Base-by-base conservation (phyloP, 768 basidiomycete genomes). In the Leccinum incarnatum region DNA sequence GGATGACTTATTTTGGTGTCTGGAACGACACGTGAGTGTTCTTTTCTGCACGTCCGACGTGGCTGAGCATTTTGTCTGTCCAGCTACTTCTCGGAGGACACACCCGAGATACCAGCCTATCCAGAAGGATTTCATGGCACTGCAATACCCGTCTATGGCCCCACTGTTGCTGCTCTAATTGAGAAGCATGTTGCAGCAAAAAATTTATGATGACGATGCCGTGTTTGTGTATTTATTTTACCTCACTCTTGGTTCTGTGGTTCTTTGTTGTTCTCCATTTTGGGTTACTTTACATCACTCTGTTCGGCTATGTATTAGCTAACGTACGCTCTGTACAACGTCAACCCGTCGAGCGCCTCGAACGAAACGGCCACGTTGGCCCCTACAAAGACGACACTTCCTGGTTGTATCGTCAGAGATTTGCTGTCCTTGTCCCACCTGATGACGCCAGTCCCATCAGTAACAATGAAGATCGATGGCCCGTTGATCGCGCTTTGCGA, bases 81-180 rank as follows among this genome's bases (percentile, higher is more conserved):
- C 36, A 69, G 65, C 12, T 72, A 62, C 54, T 62, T 62, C 52
- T 32, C 62, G 7, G 51, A 76, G 59, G 67, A 76, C 19, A 76
- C 85, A 73, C 74, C 82, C 27, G 21, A 34, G 0, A 84, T 89
- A 42, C 40, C 40, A 0, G 67, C 72, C n/a, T 93, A 93, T 65
- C 92, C 92, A 0, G 86, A 92, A 8, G 91, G 89, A 25, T 95
- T 95, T 77, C 93, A 95, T 66, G 85, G 86, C 45, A 78, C 81
- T n/a, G 73, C 77, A 36, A 95, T 95, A 57, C 91, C 91, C 2
- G 86, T 89, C 0, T 56, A 87, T 63, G 90, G 88, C 0, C 82
- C 83, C 15, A 75, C 76, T 0, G 76, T 95, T 10, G 87, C 83
- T 1, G 77, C 81, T 65, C 73, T 93, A 27, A 86, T 95, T 40